A percentile compares a stretch with the other conserved stretches of the same genome.
phyloP scores from a whole-genome alignment of 148 eudicot species.

The Limonium bicolor region DNA sequence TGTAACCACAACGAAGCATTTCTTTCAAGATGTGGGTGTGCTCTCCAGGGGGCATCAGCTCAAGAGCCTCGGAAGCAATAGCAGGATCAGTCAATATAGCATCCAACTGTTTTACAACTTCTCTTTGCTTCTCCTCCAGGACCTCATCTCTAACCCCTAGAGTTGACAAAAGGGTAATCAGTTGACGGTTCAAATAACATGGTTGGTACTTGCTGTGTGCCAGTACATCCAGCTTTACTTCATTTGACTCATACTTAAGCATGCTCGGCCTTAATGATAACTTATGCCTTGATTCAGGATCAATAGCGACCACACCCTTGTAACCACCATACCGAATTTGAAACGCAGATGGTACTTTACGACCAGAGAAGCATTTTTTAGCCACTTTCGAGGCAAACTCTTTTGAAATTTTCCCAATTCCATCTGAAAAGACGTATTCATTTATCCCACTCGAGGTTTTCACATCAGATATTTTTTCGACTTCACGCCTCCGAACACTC shows the following conservation, averaged over 20 bases:
- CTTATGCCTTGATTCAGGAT: conserved; percentile 46
- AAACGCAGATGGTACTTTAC: conserved; percentile 55
- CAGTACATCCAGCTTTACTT: conserved; percentile 54
- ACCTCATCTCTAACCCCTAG: conserved; percentile 54
- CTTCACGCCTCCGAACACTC: conserved; percentile 38
- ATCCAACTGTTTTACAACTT: conserved; percentile 55
- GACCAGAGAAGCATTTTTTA: conserved; percentile 36
- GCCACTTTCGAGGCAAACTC: conserved; percentile 68
- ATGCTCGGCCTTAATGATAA: conserved; percentile 69
- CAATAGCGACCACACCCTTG: conserved; percentile 90
- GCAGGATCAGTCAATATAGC: conserved; percentile 44
- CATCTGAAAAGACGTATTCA: conserved; percentile 65
- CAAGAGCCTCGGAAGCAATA: conserved; percentile 64
- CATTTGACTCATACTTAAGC: conserved; percentile 50
- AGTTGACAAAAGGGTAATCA: conserved; percentile 72
- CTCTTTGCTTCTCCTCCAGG: conserved; percentile 65
- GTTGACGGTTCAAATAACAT: conserved; percentile 69
- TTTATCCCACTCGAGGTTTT: conserved; percentile 10
- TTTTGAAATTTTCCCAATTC: conserved; percentile 79
- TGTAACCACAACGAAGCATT: conserved; percentile 58
- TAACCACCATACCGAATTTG: conserved; percentile 87
- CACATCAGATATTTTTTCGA: conserved; percentile 44
- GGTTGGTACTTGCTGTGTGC: conserved; percentile 82
- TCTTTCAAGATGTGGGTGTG: conserved; percentile 41
- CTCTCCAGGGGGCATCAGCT: conserved; percentile 75